These are phyloP conservation scores for Podospora sp. DNA, from an alignment of 495 filamentous ascomycete species.

Conservation along the genomic window DNA sequence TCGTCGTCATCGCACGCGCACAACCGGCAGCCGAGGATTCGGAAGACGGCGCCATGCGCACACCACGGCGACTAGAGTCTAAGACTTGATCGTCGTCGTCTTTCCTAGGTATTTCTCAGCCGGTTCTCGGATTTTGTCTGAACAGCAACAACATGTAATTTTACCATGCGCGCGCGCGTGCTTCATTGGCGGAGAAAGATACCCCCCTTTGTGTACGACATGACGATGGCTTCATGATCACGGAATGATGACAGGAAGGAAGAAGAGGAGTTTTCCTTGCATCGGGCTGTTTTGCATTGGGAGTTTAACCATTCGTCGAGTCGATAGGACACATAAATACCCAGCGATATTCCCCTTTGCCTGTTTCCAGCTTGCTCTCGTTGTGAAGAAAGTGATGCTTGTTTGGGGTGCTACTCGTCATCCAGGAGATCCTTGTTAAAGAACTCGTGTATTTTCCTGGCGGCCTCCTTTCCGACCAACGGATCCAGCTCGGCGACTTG, in stretches of 20 bases:
- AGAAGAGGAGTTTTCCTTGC: background rate
- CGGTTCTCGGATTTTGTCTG: background rate
- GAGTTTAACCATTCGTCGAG: background rate
- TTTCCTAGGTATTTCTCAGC: background rate
- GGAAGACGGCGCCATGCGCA: conserved; percentile 32
- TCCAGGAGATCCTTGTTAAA: conserved; percentile 79
- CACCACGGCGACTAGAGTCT: conserved; percentile 28
- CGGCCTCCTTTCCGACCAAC: conserved; percentile 79
- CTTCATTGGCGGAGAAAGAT: conserved; percentile 6
- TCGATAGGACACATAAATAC: conserved; percentile 1
- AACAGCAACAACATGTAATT: background rate
- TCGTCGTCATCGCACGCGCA: conserved; percentile 24
- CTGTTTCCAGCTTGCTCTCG: background rate
- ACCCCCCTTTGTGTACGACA: background rate
- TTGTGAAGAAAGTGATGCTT: no score
- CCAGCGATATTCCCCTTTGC: background rate
- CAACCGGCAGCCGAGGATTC: conserved; percentile 24
- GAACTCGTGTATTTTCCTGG: conserved; percentile 74
- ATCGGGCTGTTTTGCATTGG: background rate
- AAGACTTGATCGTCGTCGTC: background rate
- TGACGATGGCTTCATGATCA: conserved; percentile 2
- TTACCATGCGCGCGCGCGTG: background rate
- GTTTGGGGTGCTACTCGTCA: conserved; percentile 27
- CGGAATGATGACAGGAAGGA: no score
- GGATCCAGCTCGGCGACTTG: conserved; percentile 67